Conservation (phyloP, 371 early-diverging fungal genomes). For the Rhizopus microsporus region DNA sequence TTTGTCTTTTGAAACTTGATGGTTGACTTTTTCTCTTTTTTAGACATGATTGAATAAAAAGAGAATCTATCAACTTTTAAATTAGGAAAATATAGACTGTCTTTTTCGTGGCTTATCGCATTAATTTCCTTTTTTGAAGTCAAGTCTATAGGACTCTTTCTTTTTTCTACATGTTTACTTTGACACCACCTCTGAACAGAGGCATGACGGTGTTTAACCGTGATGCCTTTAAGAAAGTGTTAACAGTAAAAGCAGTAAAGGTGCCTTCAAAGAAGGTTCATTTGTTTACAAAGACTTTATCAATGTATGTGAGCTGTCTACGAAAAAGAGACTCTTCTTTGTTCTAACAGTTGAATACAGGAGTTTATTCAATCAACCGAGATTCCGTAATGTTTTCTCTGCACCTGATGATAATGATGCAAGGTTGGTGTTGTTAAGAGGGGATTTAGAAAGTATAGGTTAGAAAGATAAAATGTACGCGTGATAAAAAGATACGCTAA, state of each 20-base stretch:
- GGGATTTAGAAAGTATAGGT: constrained; percentile 20
- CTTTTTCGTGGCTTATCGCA: too few species aligned
- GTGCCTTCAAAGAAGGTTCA: constrained; percentile 67
- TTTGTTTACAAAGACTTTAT: constrained; percentile 50
- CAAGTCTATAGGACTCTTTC: too few species aligned
- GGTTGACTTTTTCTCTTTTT: constrained; percentile 80
- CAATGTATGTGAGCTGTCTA: constrained; percentile 35
- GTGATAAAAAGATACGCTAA: not conserved
- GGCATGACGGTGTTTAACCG: constrained; percentile 63
- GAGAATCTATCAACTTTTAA: too few species aligned
- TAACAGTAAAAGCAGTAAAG: constrained; percentile 60
- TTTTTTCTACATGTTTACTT: not conserved
- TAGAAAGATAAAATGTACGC: not conserved
- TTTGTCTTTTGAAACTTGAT: constrained; percentile 87
- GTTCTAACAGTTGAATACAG: constrained; percentile 22
- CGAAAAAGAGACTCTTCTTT: constrained; percentile 2
- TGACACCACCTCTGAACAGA: constrained; percentile 46
- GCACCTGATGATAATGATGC: constrained; percentile 56
- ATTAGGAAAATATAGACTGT: too few species aligned
- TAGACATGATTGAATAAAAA: constrained; percentile 40
- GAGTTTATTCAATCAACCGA: constrained; percentile 71
- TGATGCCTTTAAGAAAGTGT: constrained; percentile 58
- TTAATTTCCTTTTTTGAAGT: too few species aligned
- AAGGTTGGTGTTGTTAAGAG: constrained; percentile 65
- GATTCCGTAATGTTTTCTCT: constrained; percentile 69